A percentile compares a stretch with the other conserved stretches of the same genome.
Evolutionary conservation across 306 rosid genomes (phyloP).

Genomic region (Albizia julibrissin): DNA sequence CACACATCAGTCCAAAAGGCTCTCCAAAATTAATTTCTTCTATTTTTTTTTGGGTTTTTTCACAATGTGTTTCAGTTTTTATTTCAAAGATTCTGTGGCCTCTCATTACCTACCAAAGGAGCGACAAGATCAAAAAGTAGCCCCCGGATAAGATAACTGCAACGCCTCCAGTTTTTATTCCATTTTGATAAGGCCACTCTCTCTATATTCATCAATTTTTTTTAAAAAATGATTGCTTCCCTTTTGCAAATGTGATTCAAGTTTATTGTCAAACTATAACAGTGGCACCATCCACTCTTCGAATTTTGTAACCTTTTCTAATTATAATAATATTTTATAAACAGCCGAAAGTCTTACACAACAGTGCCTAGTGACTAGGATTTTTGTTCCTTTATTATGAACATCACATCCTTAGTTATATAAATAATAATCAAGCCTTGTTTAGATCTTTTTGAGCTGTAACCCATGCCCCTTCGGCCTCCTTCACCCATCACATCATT

Average conservation of each 20-base stretch:
- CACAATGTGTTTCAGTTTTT: not conserved
- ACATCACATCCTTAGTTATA: conserved; percentile 22
- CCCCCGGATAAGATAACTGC: conserved; percentile 7
- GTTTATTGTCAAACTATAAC: conserved; percentile 4
- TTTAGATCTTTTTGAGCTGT: conserved; percentile 40
- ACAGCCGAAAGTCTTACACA: conserved; percentile 35
- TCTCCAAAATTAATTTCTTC: not conserved
- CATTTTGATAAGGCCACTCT: conserved; percentile 23
- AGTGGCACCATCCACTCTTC: not conserved
- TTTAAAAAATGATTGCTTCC: not conserved
- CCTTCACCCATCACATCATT: not conserved
- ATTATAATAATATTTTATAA: not conserved
- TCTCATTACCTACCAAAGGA: conserved; percentile 24
- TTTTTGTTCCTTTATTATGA: not conserved
- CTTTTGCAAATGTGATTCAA: not conserved
- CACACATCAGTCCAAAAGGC: not conserved
- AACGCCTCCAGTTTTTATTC: not conserved
- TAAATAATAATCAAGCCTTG: not conserved
- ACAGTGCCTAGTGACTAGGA: conserved; percentile 43
- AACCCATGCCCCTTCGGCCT: conserved; percentile 36
- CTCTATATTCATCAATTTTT: not conserved
- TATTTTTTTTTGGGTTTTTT: not conserved
- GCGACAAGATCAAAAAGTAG: conserved; percentile 16
- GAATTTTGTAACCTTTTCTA: not conserved
- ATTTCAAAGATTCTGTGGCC: not conserved